Evolutionary conservation across 2,329 filamentous ascomycete genomes (phyloP), one percentile per base, ranked within the genome.

Genomic region (Coniella lustricola): DNA sequence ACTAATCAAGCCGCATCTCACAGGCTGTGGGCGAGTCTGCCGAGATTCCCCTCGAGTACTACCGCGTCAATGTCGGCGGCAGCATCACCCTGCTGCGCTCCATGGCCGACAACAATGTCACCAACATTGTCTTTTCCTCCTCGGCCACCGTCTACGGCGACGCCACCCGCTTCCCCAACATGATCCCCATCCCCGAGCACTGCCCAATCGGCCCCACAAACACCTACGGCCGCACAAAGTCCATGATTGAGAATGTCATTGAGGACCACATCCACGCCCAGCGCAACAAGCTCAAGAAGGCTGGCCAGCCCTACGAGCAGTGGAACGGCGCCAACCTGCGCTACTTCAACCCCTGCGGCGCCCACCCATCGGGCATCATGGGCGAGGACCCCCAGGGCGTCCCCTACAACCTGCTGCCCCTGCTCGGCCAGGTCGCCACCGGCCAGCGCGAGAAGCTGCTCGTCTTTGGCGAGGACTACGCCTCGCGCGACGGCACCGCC

Each of bases 81-180:
- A 93, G 89, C 60, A 84, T 98, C 61, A 77, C 83, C 59, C 85
- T 98, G 41, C 80, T 98, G 54, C 79, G 83, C 56, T 83, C 84
- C 62, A 97, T 98, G 90, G 78, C 81, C 64, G 84, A 83, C 67
- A 82, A 96, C 76, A 85, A 91, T 69, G 90, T 98, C 59, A 81
- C 81, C 71, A 97, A 95, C 76, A 93, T 98, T 62, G 93, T 98
- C 70, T 98, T 98, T 74, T 97, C 91, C 53, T 96, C 90, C 54
- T 96, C 90, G 1, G 93, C 93, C 31, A 98, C 94, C 58, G 93
- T 98, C 57, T 98, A 98, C 68, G 93, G 93, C 64, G 94, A 98
- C 69, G 93, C 91, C 46, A 97, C 93, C 39, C 87, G 90, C 64
- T 88, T 96, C 72, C 83, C 86, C 58, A 85, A 94, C 77, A 98